Percentiles rank a stretch among this genome's conserved stretches.
These are phyloP conservation scores for Stachybotrys elegans DNA, from an alignment of 2,329 filamentous ascomycete species.

Conservation along the genomic window DNA sequence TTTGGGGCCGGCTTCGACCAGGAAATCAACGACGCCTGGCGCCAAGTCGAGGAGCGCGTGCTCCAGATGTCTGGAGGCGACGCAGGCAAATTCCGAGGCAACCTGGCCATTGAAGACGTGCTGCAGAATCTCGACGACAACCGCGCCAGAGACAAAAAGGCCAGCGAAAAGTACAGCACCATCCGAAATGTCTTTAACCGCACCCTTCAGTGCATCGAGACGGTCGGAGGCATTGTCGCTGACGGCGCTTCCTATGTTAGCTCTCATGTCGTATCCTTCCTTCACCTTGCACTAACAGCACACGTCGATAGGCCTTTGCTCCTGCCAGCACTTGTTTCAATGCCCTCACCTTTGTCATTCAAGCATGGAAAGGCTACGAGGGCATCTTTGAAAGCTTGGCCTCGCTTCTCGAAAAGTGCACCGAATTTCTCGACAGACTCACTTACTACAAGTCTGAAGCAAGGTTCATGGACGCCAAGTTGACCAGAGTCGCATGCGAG, in stretches of 20 bases:
- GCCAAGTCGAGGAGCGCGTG: constrained; percentile 25
- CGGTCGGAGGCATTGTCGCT: constrained; percentile 26
- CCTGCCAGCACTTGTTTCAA: constrained; percentile 28
- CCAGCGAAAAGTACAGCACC: constrained; percentile 19
- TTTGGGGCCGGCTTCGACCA: constrained; percentile 2
- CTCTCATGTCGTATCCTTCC: neutral
- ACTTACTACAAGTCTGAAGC: constrained; percentile 21
- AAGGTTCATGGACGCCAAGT: constrained; percentile 25
- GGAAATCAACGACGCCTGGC: constrained; percentile 26
- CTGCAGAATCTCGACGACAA: constrained; percentile 21
- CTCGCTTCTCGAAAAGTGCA: constrained; percentile 25
- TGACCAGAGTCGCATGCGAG: constrained; percentile 25
- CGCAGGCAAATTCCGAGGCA: constrained; percentile 15
- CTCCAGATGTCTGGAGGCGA: constrained; percentile 25
- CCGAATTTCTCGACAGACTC: constrained; percentile 26
- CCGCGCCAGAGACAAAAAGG: constrained; percentile 19
- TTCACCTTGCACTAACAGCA: constrained; percentile 11
- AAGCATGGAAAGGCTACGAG: constrained; percentile 28
- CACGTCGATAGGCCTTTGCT: too few relatives aligned
- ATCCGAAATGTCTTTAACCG: constrained; percentile 19
- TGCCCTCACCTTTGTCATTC: constrained; percentile 29
- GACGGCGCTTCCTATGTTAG: constrained; percentile 20
- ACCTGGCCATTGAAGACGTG: constrained; percentile 22
- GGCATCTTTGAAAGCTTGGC: constrained; percentile 27
- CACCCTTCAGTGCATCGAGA: constrained; percentile 27